Percentiles rank a stretch among this genome's conserved stretches.
These are phyloP conservation scores for Mycena kentingensis DNA, from an alignment of 768 basidiomycete genomes.

Conservation along the genomic window DNA sequence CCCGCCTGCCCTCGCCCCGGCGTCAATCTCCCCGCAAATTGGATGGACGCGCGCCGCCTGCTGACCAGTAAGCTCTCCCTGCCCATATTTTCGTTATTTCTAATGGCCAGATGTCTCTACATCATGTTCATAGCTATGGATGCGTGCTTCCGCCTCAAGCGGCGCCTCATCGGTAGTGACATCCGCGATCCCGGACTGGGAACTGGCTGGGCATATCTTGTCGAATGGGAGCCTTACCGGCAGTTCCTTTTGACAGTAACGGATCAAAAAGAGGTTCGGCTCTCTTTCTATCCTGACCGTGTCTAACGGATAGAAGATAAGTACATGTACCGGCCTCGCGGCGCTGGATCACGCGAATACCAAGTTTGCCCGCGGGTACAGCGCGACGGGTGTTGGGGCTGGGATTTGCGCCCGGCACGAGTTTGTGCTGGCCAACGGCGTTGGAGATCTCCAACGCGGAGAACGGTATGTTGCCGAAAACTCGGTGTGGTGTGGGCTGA, in stretches of 20 bases:
- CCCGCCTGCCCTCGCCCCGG: conserved; percentile 23
- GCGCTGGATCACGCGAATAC: too few relatives aligned
- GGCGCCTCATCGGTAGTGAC: conserved; percentile 21
- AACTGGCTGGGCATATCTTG: conserved; percentile 25
- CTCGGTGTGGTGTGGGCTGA: too few relatives aligned
- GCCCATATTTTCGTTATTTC: background rate
- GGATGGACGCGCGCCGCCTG: conserved; percentile 9
- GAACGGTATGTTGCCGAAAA: too few relatives aligned
- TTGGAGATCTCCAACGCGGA: too few relatives aligned
- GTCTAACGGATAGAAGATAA: too few relatives aligned
- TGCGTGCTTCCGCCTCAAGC: conserved; percentile 24
- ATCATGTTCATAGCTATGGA: conserved; percentile 18
- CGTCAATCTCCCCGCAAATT: conserved; percentile 22
- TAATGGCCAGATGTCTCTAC: conserved; percentile 16
- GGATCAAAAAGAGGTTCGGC: conserved; percentile 18
- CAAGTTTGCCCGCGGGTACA: too few relatives aligned
- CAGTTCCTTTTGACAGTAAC: conserved; percentile 5
- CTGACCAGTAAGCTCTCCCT: conserved; percentile 3
- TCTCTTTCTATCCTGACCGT: too few relatives aligned
- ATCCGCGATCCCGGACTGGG: conserved; percentile 21
- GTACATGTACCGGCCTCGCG: too few relatives aligned
- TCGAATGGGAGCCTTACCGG: conserved; percentile 13
- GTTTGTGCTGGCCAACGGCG: too few relatives aligned
- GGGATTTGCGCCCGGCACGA: too few relatives aligned
- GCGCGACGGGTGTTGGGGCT: too few relatives aligned